phyloP scores from a whole-genome alignment of 306 rosid genomes.

The Inga oerstediana region DNA sequence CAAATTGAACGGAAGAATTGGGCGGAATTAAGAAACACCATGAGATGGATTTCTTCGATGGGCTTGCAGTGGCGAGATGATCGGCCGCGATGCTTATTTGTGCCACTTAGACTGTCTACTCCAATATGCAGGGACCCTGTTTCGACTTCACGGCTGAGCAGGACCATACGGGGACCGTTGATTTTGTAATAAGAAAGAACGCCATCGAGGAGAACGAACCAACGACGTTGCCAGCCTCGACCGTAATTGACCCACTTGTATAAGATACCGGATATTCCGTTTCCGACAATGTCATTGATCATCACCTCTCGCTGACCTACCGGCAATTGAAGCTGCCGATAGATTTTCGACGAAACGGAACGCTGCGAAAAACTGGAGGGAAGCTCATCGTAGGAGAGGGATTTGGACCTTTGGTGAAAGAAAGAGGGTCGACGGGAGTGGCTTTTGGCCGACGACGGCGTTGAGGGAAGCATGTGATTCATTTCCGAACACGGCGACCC shows the following conservation, averaged over 20 bases:
- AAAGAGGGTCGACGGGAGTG: neutral
- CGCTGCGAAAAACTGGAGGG: constrained; percentile 31
- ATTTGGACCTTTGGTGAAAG: neutral
- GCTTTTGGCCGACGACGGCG: neutral
- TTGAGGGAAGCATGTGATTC: neutral
- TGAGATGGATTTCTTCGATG: constrained; percentile 54
- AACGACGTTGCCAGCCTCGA: constrained; percentile 56
- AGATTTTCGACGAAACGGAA: constrained; percentile 33
- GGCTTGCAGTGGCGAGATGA: constrained; percentile 42
- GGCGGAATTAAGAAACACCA: constrained; percentile 28
- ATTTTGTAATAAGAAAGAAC: constrained; percentile 58
- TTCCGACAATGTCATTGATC: constrained; percentile 50
- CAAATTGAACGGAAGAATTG: neutral
- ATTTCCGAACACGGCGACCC: neutral
- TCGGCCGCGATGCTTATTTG: constrained; percentile 21
- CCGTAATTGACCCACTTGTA: constrained; percentile 63
- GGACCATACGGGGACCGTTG: constrained; percentile 42
- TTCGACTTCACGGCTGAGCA: constrained; percentile 42
- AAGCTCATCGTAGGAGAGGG: neutral
- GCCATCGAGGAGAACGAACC: constrained; percentile 58
- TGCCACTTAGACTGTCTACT: constrained; percentile 39
- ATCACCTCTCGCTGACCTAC: constrained; percentile 33
- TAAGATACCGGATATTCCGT: constrained; percentile 49
- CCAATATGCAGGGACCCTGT: constrained; percentile 46
- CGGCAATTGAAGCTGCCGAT: constrained; percentile 6